Conservation (phyloP, 2,329 filamentous ascomycete genomes). For the Arthrinium phaeospermum region DNA sequence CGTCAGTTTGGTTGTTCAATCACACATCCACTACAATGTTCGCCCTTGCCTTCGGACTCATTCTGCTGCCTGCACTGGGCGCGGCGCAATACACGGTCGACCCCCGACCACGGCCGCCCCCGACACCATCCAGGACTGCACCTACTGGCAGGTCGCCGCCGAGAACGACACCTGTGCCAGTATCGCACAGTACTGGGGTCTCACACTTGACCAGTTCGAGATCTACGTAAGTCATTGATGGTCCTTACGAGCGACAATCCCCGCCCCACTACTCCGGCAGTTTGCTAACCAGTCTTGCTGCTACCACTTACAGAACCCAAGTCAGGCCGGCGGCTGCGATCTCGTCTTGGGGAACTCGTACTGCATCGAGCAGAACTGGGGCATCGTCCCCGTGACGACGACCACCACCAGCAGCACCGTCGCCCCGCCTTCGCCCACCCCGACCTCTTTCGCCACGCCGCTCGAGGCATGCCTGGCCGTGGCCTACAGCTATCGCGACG, state of each 20-base stretch:
- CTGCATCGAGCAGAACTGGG: constrained; percentile 22
- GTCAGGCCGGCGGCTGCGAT: not conserved
- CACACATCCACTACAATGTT: not conserved
- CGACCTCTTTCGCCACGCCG: constrained; percentile 7
- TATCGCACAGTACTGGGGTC: not conserved
- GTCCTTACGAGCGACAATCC: not conserved
- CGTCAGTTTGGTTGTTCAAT: too few relatives aligned
- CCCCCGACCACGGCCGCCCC: constrained; percentile 18
- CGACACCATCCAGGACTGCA: constrained; percentile 22
- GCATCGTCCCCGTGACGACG: constrained; percentile 1
- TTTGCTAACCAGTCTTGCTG: not conserved
- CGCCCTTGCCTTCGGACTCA: not conserved
- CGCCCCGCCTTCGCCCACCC: not conserved
- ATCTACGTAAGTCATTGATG: constrained; percentile 7
- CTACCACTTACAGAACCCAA: constrained; percentile 18
- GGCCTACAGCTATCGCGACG: too few relatives aligned
- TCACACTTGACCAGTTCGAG: constrained; percentile 7
- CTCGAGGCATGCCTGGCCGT: not conserved
- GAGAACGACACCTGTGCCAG: constrained; percentile 19
- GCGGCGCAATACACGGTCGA: constrained; percentile 6
- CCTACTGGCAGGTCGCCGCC: constrained; percentile 21
- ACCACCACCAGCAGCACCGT: not conserved
- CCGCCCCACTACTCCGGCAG: not conserved
- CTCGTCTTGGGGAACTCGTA: constrained; percentile 21
- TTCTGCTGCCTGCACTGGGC: not conserved